Percentiles rank a stretch among this genome's conserved stretches.
Conservation (phyloP, 2,329 filamentous ascomycete species). For the Meredithiella fracta region DNA sequence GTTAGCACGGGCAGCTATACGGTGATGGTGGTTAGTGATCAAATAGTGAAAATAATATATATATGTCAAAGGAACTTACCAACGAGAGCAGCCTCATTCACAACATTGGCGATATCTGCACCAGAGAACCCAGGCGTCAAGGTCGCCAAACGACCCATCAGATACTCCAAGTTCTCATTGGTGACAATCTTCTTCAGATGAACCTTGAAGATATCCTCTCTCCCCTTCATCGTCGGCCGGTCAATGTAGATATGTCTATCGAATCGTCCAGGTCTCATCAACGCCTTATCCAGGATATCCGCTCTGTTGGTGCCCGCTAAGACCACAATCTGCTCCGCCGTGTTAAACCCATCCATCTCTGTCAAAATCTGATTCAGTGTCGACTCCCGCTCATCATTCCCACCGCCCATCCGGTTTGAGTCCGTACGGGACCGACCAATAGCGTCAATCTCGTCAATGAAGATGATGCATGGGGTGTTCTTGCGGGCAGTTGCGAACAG, state of each 20-base stretch:
- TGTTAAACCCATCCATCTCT: slow-evolving; percentile 99
- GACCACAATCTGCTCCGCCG: slow-evolving; percentile 87
- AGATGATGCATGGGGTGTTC: slow-evolving; percentile 95
- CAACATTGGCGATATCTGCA: slow-evolving; percentile 95
- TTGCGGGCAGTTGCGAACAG: slow-evolving; percentile 88
- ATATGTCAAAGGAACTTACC: slow-evolving; percentile 38
- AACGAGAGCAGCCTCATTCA: slow-evolving; percentile 92
- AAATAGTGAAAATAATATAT: not conserved
- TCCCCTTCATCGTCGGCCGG: slow-evolving; percentile 86
- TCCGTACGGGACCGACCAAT: slow-evolving; percentile 84
- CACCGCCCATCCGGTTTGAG: slow-evolving; percentile 53
- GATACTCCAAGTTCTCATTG: slow-evolving; percentile 69
- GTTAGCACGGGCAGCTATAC: slow-evolving; percentile 60
- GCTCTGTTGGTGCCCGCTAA: slow-evolving; percentile 91
- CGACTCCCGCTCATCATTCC: slow-evolving; percentile 91
- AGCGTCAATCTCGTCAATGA: slow-evolving; percentile 98
- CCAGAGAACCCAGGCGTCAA: slow-evolving; percentile 93
- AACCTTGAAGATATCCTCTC: slow-evolving; percentile 89
- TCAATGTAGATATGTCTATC: slow-evolving; percentile 95
- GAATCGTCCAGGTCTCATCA: slow-evolving; percentile 93
- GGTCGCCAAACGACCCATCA: slow-evolving; percentile 77
- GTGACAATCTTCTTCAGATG: slow-evolving; percentile 92
- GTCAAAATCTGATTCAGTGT: slow-evolving; percentile 97
- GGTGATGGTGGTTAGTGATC: not conserved
- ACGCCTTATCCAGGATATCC: slow-evolving; percentile 83